A percentile compares a stretch with the other conserved stretches of the same genome.
phyloP scores from a whole-genome alignment of 352 stramenopile genomes.

The Globisporangium nunn region DNA sequence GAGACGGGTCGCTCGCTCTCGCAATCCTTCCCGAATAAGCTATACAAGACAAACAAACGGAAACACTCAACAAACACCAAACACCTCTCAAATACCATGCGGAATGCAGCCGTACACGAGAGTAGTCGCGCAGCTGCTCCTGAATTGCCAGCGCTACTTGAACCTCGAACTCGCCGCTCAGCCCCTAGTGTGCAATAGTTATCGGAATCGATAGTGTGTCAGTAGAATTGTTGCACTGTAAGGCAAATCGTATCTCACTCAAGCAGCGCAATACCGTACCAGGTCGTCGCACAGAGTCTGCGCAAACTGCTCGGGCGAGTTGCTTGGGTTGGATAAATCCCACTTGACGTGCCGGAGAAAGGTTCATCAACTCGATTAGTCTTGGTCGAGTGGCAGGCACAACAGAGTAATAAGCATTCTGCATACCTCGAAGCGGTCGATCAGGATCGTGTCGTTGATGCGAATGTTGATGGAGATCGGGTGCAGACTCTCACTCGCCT shows the following conservation, averaged over 20 bases:
- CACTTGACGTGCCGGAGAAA: constrained; percentile 19
- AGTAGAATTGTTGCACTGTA: neutral
- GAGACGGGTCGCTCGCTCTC: constrained; percentile 49
- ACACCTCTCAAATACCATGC: neutral
- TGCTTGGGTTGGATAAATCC: constrained; percentile 58
- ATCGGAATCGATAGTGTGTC: neutral
- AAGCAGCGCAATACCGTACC: constrained; percentile 18
- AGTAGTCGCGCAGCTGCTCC: constrained; percentile 72
- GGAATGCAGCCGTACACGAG: constrained; percentile 26
- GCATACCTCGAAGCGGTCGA: constrained; percentile 66
- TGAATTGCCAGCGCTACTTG: constrained; percentile 74
- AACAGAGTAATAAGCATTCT: neutral
- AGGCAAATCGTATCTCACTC: neutral
- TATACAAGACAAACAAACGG: constrained; percentile 9
- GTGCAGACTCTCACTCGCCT: constrained; percentile 47
- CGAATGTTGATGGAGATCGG: constrained; percentile 80
- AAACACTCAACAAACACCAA: neutral
- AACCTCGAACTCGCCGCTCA: constrained; percentile 73
- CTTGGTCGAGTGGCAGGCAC: neutral
- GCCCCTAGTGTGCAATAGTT: constrained; percentile 22
- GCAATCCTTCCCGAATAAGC: constrained; percentile 66
- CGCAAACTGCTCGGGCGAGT: constrained; percentile 67
- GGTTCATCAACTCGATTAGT: neutral
- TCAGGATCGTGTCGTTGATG: constrained; percentile 74
- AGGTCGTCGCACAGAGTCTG: constrained; percentile 60